These are phyloP conservation scores for Straminergon stramineum DNA, from an alignment of 225 moss, liverwort and hornwort species.

Conservation along the genomic window DNA sequence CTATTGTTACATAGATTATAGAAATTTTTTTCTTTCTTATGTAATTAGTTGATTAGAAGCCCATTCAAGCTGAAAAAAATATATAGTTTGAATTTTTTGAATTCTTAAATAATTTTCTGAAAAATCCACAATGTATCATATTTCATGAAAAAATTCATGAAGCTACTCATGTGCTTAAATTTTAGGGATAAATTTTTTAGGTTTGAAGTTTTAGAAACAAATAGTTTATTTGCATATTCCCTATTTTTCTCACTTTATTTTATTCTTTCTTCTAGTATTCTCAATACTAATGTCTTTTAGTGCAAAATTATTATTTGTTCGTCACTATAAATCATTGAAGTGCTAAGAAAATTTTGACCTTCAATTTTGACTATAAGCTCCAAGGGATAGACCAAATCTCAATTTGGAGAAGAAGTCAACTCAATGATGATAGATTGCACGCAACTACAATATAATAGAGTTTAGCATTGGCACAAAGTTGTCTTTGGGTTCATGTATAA, in stretches of 20 bases:
- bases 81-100: neutral
- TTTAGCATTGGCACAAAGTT: neutral
- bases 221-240: neutral
- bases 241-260: neutral
- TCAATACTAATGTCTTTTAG: neutral
- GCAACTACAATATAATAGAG: no score
- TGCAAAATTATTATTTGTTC: neutral
- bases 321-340: neutral
- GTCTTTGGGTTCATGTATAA: neutral
- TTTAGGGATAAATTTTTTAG: neutral
- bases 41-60: neutral
- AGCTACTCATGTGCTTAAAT: neutral
- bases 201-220: neutral
- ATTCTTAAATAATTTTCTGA: neutral
- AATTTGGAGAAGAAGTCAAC: neutral
- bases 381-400: rapidly evolving
- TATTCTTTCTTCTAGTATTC: no score
- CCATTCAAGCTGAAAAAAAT: neutral
- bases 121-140: rapidly evolving
- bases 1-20: neutral
- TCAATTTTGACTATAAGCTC: neutral
- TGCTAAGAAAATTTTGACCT: no score
- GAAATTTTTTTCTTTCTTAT: neutral
- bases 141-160: neutral
- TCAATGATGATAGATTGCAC: neutral